Conservation (phyloP, 768 basidiomycete species). For the Termitomyces titanicus region DNA sequence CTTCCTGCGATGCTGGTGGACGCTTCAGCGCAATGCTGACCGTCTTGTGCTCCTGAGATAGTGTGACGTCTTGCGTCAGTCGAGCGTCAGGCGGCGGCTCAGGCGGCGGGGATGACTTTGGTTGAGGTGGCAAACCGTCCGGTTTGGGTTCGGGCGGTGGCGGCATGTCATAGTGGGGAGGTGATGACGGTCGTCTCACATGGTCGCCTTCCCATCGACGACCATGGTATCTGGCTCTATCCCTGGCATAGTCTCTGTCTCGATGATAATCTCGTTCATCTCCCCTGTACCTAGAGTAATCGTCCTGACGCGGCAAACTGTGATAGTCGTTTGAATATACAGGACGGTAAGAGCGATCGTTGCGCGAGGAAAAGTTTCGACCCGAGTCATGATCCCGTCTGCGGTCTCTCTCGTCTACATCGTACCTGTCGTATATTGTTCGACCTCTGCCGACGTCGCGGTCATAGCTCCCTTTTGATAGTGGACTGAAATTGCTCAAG, state of each 20-base stretch:
- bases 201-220: slow-evolving; percentile 20
- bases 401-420: slow-evolving; percentile 26
- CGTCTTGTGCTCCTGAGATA: slow-evolving; percentile 30
- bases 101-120: slow-evolving; percentile 24
- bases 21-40: slow-evolving; percentile 45
- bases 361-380: slow-evolving; percentile 9
- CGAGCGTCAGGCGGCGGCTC: slow-evolving; percentile 32
- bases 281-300: slow-evolving; percentile 6
- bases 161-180: slow-evolving; percentile 15
- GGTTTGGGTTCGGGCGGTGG: slow-evolving; percentile 16
- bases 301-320: slow-evolving; percentile 30
- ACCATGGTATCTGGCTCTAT: slow-evolving; percentile 14
- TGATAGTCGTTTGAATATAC: slow-evolving; percentile 11
- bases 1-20: slow-evolving; percentile 39
- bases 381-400: slow-evolving; percentile 21
- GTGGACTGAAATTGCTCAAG: slow-evolving; percentile 31
- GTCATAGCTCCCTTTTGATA: slow-evolving; percentile 27
- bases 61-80: slow-evolving; percentile 18
- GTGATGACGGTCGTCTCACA: slow-evolving; percentile 19
- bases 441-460: slow-evolving; percentile 32
- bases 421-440: slow-evolving; percentile 24
- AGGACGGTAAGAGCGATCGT: slow-evolving; percentile 27
- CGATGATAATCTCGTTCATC: background rate
- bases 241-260: background rate
- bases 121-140: slow-evolving; percentile 14